A percentile compares a stretch with the other conserved stretches of the same genome.
Evolutionary conservation across 768 basidiomycete species (phyloP).

Genomic region (Ramaria sp.): DNA sequence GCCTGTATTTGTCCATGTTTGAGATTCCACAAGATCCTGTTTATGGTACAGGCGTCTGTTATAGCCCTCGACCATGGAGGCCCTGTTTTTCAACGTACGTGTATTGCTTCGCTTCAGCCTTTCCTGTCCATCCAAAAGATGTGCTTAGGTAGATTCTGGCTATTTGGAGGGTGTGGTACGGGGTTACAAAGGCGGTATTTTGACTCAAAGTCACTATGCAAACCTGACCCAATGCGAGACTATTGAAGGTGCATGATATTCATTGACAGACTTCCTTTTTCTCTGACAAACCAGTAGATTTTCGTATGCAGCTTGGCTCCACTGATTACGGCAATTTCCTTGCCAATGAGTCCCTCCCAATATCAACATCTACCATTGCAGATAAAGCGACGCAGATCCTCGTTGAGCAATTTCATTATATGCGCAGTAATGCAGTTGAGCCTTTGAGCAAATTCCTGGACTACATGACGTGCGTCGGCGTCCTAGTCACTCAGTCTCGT

Average conservation of each 20-base stretch:
- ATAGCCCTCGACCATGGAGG: constrained; percentile 50
- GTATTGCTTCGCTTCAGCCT: not conserved
- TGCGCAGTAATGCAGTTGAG: constrained; percentile 83
- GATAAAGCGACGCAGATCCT: constrained; percentile 93
- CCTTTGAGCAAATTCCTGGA: constrained; percentile 90
- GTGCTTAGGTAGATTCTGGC: constrained; percentile 51
- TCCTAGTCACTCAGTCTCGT: not conserved
- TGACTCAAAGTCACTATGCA: constrained; percentile 82
- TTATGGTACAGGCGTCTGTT: not conserved
- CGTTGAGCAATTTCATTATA: constrained; percentile 95
- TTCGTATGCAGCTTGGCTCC: constrained; percentile 88
- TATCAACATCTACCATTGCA: constrained; percentile 91
- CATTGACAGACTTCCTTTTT: not conserved
- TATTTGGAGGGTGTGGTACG: constrained; percentile 77
- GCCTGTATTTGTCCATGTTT: not conserved
- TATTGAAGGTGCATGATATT: constrained; percentile 62
- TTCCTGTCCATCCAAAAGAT: constrained; percentile 2
- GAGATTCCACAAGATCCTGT: not conserved
- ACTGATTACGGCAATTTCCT: constrained; percentile 99
- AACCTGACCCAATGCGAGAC: constrained; percentile 96
- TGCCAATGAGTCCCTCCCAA: constrained; percentile 87
- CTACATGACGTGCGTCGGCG: constrained; percentile 83
- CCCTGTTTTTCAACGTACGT: constrained; percentile 79
- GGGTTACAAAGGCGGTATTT: constrained; percentile 89
- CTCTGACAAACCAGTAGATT: constrained; percentile 34